A percentile compares a stretch with the other conserved stretches of the same genome.
Evolutionary conservation across 768 basidiomycete genomes (phyloP).

Genomic region (Russula brevipes): DNA sequence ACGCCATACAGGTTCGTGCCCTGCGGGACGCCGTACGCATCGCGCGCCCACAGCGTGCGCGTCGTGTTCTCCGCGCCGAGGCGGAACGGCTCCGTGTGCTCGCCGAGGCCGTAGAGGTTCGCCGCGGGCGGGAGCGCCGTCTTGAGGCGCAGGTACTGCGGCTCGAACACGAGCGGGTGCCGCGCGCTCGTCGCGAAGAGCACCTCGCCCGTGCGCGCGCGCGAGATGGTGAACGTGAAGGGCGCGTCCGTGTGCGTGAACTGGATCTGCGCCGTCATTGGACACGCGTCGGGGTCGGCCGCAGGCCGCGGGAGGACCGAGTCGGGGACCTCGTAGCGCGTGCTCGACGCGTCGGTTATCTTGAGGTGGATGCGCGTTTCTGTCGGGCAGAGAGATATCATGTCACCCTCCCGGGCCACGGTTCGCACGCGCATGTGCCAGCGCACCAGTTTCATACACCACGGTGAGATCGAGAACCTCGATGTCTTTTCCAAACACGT

Average conservation of each 20-base stretch:
- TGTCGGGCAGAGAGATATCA: constrained; percentile 24
- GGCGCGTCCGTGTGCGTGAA: constrained; percentile 58
- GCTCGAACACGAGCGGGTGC: constrained; percentile 65
- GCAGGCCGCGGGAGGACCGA: constrained; percentile 54
- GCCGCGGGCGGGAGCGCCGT: constrained; percentile 53
- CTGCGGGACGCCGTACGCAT: constrained; percentile 52
- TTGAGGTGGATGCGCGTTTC: constrained; percentile 59
- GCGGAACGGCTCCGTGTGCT: constrained; percentile 62
- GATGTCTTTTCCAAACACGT: constrained; percentile 56
- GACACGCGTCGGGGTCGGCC: constrained; percentile 28
- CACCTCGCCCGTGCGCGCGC: constrained; percentile 45
- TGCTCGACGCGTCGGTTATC: constrained; percentile 45
- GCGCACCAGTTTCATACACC: constrained; percentile 52
- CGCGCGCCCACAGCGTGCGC: constrained; percentile 60
- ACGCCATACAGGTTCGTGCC: constrained; percentile 67
- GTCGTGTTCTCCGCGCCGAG: constrained; percentile 41
- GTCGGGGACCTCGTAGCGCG: constrained; percentile 61
- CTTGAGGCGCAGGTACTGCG: constrained; percentile 71
- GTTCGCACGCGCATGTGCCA: too few species aligned
- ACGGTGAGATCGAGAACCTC: constrained; percentile 45
- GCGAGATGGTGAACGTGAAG: constrained; percentile 56
- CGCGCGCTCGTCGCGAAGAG: constrained; percentile 53
- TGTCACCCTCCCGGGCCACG: too few species aligned
- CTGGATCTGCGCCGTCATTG: constrained; percentile 40
- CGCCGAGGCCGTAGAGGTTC: constrained; percentile 78